Conservation (phyloP, 2,329 filamentous ascomycete species). For the Fusarium albidum region DNA sequence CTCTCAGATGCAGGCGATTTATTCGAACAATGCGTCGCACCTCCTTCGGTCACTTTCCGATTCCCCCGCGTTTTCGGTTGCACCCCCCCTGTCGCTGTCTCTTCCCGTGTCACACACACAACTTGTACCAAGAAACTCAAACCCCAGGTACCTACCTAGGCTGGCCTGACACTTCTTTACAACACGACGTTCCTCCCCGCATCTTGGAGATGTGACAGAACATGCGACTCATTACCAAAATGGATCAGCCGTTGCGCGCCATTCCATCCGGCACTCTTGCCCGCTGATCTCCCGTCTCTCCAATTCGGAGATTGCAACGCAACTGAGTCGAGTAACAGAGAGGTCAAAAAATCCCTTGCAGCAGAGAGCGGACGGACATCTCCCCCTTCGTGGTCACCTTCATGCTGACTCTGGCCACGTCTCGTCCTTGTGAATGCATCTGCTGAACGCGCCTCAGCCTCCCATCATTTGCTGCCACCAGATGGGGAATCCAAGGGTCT, state of each 20-base stretch:
- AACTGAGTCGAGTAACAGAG: not conserved
- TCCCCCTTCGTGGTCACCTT: conserved; percentile 1
- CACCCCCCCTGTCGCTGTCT: not conserved
- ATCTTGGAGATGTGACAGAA: not conserved
- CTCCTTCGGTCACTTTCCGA: conserved; percentile 28
- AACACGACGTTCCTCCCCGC: not conserved
- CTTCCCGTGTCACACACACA: not conserved
- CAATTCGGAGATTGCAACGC: not conserved
- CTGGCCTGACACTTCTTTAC: no score
- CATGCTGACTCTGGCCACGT: conserved; percentile 1
- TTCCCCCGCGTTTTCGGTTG: conserved; percentile 14
- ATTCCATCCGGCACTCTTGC: conserved; percentile 11
- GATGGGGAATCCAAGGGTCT: conserved; percentile 26
- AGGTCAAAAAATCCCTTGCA: conserved; percentile 5
- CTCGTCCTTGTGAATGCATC: not conserved
- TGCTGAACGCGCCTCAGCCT: conserved; percentile 17
- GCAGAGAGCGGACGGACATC: not conserved
- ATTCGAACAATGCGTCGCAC: not conserved
- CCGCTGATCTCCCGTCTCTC: not conserved
- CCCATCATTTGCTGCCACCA: conserved; percentile 13
- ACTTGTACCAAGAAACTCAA: not conserved
- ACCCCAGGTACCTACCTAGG: no score
- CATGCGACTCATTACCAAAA: not conserved
- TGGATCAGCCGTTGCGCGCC: not conserved
- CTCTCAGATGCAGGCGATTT: no score